phyloP scores from a whole-genome alignment of 2,329 filamentous ascomycete species.

The Malbranchea zuffiana region DNA sequence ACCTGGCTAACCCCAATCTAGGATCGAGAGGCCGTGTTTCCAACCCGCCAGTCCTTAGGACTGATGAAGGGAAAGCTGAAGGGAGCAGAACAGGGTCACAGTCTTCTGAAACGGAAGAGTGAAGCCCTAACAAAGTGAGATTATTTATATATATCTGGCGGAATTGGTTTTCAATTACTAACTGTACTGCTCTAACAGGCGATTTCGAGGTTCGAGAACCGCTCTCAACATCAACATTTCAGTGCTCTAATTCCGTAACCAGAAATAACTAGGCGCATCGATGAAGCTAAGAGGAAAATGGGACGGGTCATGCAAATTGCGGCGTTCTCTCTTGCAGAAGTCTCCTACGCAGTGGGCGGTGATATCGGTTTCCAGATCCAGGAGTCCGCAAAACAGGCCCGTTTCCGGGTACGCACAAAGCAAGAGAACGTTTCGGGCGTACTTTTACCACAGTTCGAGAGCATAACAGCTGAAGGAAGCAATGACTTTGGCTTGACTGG shows the following conservation, averaged over 20 bases:
- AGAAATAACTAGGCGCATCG: constrained; percentile 95
- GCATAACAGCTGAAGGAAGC: constrained; percentile 74
- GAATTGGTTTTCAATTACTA: constrained; percentile 13
- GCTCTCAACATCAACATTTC: neutral
- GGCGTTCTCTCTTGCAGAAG: constrained; percentile 92
- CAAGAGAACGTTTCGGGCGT: constrained; percentile 99
- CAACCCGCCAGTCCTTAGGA: constrained; percentile 90
- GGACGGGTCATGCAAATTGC: constrained; percentile 98
- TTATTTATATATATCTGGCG: constrained; percentile 1
- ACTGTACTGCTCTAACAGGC: constrained; percentile 42
- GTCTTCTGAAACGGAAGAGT: constrained; percentile 91
- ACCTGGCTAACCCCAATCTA: constrained; percentile 30
- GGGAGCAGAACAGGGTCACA: constrained; percentile 82
- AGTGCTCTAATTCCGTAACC: constrained; percentile 17
- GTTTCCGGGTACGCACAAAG: constrained; percentile 85
- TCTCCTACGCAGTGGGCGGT: constrained; percentile 91
- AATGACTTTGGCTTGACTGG: constrained; percentile 96
- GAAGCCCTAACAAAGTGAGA: constrained; percentile 91
- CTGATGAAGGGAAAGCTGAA: constrained; percentile 98
- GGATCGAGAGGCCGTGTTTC: constrained; percentile 94
- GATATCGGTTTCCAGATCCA: constrained; percentile 96
- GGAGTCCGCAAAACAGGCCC: constrained; percentile 84
- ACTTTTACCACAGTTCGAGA: constrained; percentile 85
- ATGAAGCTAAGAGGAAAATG: constrained; percentile 99
- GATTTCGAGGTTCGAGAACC: constrained; percentile 62